Conservation (phyloP, 805 yeast species). For the Maudiozyma turicensis region DNA sequence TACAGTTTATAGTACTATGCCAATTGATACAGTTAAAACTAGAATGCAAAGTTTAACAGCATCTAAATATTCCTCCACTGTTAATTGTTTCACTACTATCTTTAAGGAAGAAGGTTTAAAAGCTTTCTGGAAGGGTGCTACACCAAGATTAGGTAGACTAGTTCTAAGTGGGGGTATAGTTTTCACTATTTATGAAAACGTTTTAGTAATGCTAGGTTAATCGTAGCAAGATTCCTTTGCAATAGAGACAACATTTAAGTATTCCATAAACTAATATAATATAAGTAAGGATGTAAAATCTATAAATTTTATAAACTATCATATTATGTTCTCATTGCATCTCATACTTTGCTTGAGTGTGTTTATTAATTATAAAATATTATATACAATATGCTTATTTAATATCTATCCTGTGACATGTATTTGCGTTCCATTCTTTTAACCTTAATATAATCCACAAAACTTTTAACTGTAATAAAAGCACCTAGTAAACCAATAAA, state of each 20-base stretch:
- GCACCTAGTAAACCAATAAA: slow-evolving; percentile 60
- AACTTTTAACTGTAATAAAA: slow-evolving; percentile 53
- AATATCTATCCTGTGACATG: slow-evolving; percentile 16
- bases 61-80: slow-evolving; percentile 58
- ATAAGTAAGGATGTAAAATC: no score
- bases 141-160: slow-evolving; percentile 89
- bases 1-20: slow-evolving; percentile 91
- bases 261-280: not conserved
- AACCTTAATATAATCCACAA: slow-evolving; percentile 67
- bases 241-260: not conserved
- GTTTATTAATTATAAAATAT: not conserved
- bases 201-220: slow-evolving; percentile 39
- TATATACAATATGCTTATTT: slow-evolving; percentile 1
- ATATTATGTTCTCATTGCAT: not conserved
- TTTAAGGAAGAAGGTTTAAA: slow-evolving; percentile 80
- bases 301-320: not conserved
- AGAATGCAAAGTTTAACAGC: slow-evolving; percentile 94
- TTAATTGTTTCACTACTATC: slow-evolving; percentile 72
- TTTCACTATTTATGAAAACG: slow-evolving; percentile 89
- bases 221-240: not conserved
- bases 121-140: slow-evolving; percentile 97
- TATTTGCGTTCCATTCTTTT: slow-evolving; percentile 54
- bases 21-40: slow-evolving; percentile 90
- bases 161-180: slow-evolving; percentile 95
- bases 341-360: not conserved